Evolutionary conservation across 192 early-diverging fungal genomes (phyloP), one percentile per base, ranked within the genome.

Genomic region (Entomortierella lignicola): DNA sequence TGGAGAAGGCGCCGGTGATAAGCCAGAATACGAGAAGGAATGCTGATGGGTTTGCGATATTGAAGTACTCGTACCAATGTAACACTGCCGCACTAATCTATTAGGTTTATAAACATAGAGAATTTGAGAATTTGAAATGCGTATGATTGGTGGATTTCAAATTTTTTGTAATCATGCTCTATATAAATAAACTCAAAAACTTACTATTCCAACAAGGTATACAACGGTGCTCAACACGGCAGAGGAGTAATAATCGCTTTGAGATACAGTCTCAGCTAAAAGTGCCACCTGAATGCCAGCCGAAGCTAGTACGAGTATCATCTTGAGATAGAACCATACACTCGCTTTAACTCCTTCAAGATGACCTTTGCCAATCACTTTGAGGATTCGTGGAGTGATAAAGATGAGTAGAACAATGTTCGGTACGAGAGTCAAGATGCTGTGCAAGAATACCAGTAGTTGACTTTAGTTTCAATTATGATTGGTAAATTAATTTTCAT

Each of bases 11-110:
- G 13, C 52, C 52, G 20, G 63, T 65, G 63, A 65, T 37, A 31
- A 65, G 27, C 63, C 63, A 65, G 63, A 52, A 65, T 39, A 65
- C 4, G 2, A 65, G 63, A 0, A 65, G 26, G 18, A 20, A 32
- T 50, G 50, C 52, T 25, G 63, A 65, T 5, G 63, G 52, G 26
- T 65, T 65, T 25, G 63, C 50, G n/a, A 65, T 65, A 51, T 65
- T 65, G 63, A 65, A 65, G 37, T 65, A 51, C 63, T 65, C 63
- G 7, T 55, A 27, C 12, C 42, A 65, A 65, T 65, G 63, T 65
- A 65, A 34, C 3, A 23, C 52, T 27, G 48, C 50, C 13, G 63
- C 63, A 15, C 34, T 37, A 31, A 55, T 31, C 63, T 65, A 55
- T 51, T 4, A 47, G 5, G 29, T 48, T 23, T 41, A 51, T 11